Percentiles rank a stretch among this genome's conserved stretches.
Conservation (phyloP, 2,329 filamentous ascomycete genomes). For the Grosmannia serpens region DNA sequence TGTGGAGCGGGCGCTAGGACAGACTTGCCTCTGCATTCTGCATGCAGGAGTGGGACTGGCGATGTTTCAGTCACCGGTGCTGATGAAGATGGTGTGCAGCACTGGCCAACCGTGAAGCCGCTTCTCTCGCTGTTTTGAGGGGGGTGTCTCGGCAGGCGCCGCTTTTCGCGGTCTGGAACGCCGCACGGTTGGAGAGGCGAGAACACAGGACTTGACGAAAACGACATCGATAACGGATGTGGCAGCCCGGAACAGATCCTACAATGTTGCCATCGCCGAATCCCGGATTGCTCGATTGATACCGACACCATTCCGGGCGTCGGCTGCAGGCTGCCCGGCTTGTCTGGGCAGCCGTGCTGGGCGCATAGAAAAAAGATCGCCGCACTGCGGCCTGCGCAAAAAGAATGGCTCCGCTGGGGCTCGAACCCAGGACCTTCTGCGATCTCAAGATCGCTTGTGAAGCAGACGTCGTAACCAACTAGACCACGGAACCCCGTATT, state of each 20-base stretch:
- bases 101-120: not conserved
- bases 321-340: no score
- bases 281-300: no score
- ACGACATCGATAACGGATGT: not conserved
- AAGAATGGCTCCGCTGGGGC: slow-evolving; percentile 10
- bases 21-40: not conserved
- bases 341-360: not conserved
- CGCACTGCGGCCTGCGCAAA: not conserved
- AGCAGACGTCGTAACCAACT: slow-evolving; percentile 17
- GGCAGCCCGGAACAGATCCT: not conserved
- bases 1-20: not conserved
- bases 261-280: no score
- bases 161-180: not conserved
- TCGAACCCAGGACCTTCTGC: slow-evolving; percentile 6
- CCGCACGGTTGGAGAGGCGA: not conserved
- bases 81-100: not conserved
- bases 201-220: not conserved
- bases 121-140: not conserved
- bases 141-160: not conserved
- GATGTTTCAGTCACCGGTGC: not conserved
- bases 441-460: slow-evolving; percentile 9
- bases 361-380: slow-evolving; percentile 3
- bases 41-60: not conserved
- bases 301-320: no score
- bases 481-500: slow-evolving; percentile 10